Percentiles rank a stretch among this genome's conserved stretches.
These are phyloP conservation scores for Citrullus colocynthis DNA, from an alignment of 306 rosid genomes.

Conservation along the genomic window DNA sequence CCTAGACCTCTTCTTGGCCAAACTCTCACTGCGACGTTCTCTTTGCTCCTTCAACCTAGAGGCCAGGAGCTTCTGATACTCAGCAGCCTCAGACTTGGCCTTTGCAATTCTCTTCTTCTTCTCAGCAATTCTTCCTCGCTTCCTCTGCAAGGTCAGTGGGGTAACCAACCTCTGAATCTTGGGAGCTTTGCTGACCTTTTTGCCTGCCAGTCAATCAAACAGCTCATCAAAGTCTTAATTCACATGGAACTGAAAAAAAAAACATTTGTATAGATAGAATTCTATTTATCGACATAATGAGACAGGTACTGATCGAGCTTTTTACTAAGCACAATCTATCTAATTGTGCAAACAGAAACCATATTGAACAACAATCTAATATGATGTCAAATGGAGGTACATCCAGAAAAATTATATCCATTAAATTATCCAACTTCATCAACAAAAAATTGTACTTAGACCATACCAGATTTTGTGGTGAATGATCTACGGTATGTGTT, in stretches of 20 bases:
- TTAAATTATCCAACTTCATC: not conserved
- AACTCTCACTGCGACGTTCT: constrained; percentile 48
- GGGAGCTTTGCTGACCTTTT: constrained; percentile 47
- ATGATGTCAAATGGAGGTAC: not conserved
- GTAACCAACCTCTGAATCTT: constrained; percentile 61
- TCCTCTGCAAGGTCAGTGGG: constrained; percentile 51
- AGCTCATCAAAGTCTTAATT: not conserved
- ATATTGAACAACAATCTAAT: not conserved
- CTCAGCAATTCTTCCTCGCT: constrained; percentile 40
- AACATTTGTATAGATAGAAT: not conserved
- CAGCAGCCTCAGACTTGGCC: constrained; percentile 45
- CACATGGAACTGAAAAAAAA: not conserved
- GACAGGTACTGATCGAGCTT: not conserved
- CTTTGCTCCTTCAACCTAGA: constrained; percentile 54
- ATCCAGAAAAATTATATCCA: not conserved
- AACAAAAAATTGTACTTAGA: not conserved
- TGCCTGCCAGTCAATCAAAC: constrained; percentile 20
- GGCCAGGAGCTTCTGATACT: constrained; percentile 53
- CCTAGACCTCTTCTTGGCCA: constrained; percentile 55
- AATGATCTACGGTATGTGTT: constrained; percentile 50
- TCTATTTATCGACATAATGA: not conserved
- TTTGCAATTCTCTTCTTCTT: constrained; percentile 50
- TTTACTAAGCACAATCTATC: no score
- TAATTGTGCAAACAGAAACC: not conserved
- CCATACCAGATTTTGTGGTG: constrained; percentile 28